Evolutionary conservation across 371 early-diverging fungal genomes (phyloP).

Genomic region (Entomophthora muscae): DNA sequence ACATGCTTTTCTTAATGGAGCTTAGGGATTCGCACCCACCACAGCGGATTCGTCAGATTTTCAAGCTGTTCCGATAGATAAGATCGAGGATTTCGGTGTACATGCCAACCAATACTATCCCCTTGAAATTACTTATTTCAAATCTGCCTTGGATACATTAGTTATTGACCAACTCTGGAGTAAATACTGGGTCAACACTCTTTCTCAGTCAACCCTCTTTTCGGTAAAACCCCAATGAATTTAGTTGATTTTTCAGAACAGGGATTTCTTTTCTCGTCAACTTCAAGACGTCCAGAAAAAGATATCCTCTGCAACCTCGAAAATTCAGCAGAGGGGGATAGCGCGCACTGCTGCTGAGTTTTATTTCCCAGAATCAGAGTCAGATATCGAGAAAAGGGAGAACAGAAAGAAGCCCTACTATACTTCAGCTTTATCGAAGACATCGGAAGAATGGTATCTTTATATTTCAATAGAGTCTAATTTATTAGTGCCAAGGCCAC

Average conservation of each 20-base stretch:
- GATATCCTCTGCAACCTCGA: background rate
- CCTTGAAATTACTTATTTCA: constrained; percentile 82
- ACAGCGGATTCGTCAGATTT: constrained; percentile 13
- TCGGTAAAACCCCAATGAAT: constrained; percentile 26
- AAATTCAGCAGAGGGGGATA: background rate
- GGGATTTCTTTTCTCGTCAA: background rate
- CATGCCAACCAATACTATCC: constrained; percentile 88
- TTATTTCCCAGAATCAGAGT: background rate
- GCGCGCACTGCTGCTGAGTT: background rate
- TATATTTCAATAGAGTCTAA: background rate
- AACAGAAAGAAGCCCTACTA: background rate
- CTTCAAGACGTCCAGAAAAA: background rate
- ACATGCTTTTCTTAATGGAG: background rate
- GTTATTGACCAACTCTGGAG: constrained; percentile 86
- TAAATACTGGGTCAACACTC: constrained; percentile 91
- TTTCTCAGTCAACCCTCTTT: constrained; percentile 78
- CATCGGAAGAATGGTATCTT: background rate
- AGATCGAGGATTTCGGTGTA: constrained; percentile 95
- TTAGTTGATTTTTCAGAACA: background rate
- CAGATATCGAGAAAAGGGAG: background rate
- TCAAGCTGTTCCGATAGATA: constrained; percentile 74
- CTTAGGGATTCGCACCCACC: background rate
- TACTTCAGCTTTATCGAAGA: background rate
- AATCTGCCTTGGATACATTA: constrained; percentile 68
- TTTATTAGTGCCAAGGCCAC: background rate